A percentile compares a stretch with the other conserved stretches of the same genome.
Conservation (phyloP, 345 rosid species). For the Lepidium africanum region DNA sequence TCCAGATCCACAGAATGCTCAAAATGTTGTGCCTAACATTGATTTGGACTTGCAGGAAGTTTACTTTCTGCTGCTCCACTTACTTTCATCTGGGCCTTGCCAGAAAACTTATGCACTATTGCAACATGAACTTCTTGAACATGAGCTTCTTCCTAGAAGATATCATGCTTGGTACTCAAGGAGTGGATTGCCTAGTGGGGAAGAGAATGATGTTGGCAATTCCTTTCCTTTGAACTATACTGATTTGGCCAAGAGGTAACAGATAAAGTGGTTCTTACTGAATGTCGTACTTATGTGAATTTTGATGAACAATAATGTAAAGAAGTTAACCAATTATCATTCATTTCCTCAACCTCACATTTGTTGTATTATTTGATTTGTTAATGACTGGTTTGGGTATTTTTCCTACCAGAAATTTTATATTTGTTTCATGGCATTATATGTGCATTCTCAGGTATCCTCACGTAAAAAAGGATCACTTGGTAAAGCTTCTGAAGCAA, state of each 20-base stretch:
- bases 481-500: slow-evolving; percentile 94
- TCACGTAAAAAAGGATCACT: slow-evolving; percentile 78
- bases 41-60: slow-evolving; percentile 83
- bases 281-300: background rate
- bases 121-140: slow-evolving; percentile 82
- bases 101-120: slow-evolving; percentile 62
- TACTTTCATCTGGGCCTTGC: slow-evolving; percentile 89
- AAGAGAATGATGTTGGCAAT: slow-evolving; percentile 69
- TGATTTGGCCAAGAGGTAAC: slow-evolving; percentile 69
- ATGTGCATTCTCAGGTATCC: slow-evolving; percentile 58
- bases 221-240: slow-evolving; percentile 71
- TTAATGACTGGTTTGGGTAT: background rate
- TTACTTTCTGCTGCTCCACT: slow-evolving; percentile 88
- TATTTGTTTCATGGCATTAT: slow-evolving; percentile 17
- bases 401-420: slow-evolving; percentile 1
- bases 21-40: slow-evolving; percentile 36
- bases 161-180: slow-evolving; percentile 97
- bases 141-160: slow-evolving; percentile 89
- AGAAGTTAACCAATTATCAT: background rate
- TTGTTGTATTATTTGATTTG: background rate
- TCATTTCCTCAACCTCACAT: background rate
- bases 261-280: slow-evolving; percentile 1
- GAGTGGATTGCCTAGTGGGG: slow-evolving; percentile 49
- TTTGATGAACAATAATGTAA: background rate
- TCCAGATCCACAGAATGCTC: slow-evolving; percentile 37